These are phyloP conservation scores for Dothiorella sarmentorum DNA, from an alignment of 2,329 filamentous ascomycete species.

Conservation along the genomic window DNA sequence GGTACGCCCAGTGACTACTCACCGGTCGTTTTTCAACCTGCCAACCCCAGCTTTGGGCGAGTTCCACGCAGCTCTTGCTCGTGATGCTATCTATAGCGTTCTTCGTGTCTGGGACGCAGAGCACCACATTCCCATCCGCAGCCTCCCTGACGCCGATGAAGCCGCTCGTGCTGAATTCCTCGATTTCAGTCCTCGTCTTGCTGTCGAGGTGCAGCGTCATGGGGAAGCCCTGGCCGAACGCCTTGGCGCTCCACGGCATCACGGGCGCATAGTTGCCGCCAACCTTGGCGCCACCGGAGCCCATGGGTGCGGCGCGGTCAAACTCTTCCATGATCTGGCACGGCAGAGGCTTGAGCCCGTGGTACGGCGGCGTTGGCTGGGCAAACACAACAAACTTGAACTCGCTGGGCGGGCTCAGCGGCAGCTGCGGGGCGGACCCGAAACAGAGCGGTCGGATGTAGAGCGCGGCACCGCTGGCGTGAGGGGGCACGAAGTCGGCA, in stretches of 20 bases:
- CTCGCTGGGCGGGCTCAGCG: conserved; percentile 24
- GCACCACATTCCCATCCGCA: conserved; percentile 12
- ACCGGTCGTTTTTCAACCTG: too few relatives aligned
- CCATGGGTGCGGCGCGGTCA: conserved; percentile 35
- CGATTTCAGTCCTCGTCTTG: conserved; percentile 30
- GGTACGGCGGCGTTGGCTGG: conserved; percentile 29
- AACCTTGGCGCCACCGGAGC: conserved; percentile 34
- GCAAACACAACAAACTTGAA: conserved; percentile 33
- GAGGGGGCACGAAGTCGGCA: conserved; percentile 28
- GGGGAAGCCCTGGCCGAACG: conserved; percentile 29
- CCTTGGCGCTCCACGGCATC: conserved; percentile 29
- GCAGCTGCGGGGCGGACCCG: conserved; percentile 27
- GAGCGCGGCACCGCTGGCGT: conserved; percentile 27
- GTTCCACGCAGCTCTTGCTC: conserved; percentile 25
- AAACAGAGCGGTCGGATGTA: conserved; percentile 38
- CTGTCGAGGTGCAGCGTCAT: conserved; percentile 36
- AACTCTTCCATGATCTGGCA: conserved; percentile 36
- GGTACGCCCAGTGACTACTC: too few relatives aligned
- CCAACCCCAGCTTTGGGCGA: too few relatives aligned
- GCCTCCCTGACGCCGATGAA: conserved; percentile 37
- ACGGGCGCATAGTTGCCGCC: conserved; percentile 40
- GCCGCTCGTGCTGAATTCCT: conserved; percentile 35
- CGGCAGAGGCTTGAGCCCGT: conserved; percentile 25
- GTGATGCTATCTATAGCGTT: conserved; percentile 33
- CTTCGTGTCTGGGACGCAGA: conserved; percentile 32